Evolutionary conservation across 2,329 filamentous ascomycete genomes (phyloP).

Genomic region (Colletotrichum orbiculare): DNA sequence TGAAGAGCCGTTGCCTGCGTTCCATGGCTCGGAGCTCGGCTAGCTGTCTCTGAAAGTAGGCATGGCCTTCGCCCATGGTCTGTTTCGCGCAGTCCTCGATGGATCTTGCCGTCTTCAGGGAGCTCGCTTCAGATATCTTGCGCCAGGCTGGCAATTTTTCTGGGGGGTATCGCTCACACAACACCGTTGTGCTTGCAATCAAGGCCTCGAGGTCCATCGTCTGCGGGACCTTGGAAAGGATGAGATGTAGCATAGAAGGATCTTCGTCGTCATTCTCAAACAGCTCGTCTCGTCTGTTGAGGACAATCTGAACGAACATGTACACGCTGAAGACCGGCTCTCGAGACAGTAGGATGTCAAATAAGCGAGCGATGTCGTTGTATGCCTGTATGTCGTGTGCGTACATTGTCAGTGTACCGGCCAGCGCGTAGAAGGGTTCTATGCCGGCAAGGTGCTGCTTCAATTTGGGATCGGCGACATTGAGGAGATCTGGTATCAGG

Average conservation of each 20-base stretch:
- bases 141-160: constrained; percentile 78
- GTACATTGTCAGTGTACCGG: constrained; percentile 95
- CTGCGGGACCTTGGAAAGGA: constrained; percentile 86
- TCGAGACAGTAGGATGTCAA: constrained; percentile 88
- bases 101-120: constrained; percentile 83
- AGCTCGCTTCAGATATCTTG: constrained; percentile 78
- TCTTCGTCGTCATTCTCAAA: constrained; percentile 83
- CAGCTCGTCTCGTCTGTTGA: constrained; percentile 84
- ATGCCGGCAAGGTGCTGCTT: constrained; percentile 80
- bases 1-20: constrained; percentile 59
- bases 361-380: constrained; percentile 86
- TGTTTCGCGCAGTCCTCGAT: constrained; percentile 61
- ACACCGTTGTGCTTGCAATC: constrained; percentile 71
- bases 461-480: constrained; percentile 76
- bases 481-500: constrained; percentile 85
- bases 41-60: constrained; percentile 77
- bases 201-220: constrained; percentile 84
- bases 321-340: constrained; percentile 93
- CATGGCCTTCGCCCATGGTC: constrained; percentile 72
- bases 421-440: constrained; percentile 91
- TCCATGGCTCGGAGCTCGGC: constrained; percentile 77
- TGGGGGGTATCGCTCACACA: constrained; percentile 78
- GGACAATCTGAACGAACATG: constrained; percentile 88
- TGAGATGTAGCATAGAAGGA: constrained; percentile 90
- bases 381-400: constrained; percentile 95